Percentiles rank a stretch among this genome's conserved stretches.
phyloP scores from a whole-genome alignment of 352 stramenopile species.

The Globisporangium acanthophoron region DNA sequence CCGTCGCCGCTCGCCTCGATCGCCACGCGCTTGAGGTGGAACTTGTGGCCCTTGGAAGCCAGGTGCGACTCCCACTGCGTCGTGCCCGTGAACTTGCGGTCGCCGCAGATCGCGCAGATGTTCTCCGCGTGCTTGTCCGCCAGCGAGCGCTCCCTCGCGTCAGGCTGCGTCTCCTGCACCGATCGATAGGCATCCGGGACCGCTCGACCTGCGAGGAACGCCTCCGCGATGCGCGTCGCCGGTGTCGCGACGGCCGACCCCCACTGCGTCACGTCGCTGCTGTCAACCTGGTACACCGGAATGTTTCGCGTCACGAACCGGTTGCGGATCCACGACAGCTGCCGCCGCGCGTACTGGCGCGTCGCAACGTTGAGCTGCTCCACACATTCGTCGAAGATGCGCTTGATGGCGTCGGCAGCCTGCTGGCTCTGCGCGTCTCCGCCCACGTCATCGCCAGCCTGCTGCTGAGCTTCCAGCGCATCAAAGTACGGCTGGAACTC shows the following conservation, averaged over 20 bases:
- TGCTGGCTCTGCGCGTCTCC: neutral
- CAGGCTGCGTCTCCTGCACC: constrained; percentile 44
- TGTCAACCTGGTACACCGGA: constrained; percentile 82
- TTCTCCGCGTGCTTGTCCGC: constrained; percentile 63
- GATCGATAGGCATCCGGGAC: constrained; percentile 26
- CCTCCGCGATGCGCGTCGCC: constrained; percentile 53
- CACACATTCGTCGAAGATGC: constrained; percentile 53
- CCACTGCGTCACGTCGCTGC: constrained; percentile 66
- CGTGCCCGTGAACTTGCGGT: constrained; percentile 59
- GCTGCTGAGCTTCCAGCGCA: constrained; percentile 34
- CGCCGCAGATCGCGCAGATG: constrained; percentile 51
- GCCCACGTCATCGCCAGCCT: neutral
- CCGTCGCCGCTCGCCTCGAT: constrained; percentile 30
- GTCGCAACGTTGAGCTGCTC: constrained; percentile 78
- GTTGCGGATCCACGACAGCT: constrained; percentile 88
- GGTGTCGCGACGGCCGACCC: constrained; percentile 42
- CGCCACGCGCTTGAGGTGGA: constrained; percentile 66
- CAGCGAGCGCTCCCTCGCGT: constrained; percentile 29
- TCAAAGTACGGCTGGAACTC: constrained; percentile 86
- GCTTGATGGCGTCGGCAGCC: constrained; percentile 20
- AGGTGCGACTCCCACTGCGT: constrained; percentile 71
- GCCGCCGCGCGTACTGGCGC: constrained; percentile 79
- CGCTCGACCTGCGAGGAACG: constrained; percentile 36
- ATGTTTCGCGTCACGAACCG: constrained; percentile 82
- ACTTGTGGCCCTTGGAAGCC: constrained; percentile 78